phyloP scores from a whole-genome alignment of 805 yeast species.

The Saccharomyces eubayanus region DNA sequence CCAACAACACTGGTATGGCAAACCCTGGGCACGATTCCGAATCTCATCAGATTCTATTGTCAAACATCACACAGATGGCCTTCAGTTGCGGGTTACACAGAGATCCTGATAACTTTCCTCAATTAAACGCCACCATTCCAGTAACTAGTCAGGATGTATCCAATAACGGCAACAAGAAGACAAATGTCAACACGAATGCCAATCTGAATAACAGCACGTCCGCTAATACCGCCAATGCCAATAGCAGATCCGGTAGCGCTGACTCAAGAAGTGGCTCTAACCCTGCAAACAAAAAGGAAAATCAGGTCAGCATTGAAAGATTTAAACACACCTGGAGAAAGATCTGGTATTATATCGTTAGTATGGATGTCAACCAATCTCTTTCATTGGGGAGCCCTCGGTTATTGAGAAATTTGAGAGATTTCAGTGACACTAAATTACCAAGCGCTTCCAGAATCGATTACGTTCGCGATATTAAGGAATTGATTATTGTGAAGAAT shows the following conservation, averaged over 20 bases:
- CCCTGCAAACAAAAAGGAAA: constrained; percentile 13
- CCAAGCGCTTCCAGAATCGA: constrained; percentile 35
- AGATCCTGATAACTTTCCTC: constrained; percentile 51
- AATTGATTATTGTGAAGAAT: constrained; percentile 41
- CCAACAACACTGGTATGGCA: constrained; percentile 5
- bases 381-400: constrained; percentile 37
- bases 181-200: neutral
- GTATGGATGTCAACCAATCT: constrained; percentile 37
- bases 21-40: constrained; percentile 41
- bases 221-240: constrained; percentile 1
- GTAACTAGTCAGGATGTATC: constrained; percentile 11
- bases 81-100: constrained; percentile 58
- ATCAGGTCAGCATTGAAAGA: constrained; percentile 28
- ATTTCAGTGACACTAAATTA: constrained; percentile 37
- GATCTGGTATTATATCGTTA: constrained; percentile 44
- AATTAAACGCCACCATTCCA: constrained; percentile 25
- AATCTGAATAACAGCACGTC: neutral
- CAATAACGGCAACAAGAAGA: constrained; percentile 3
- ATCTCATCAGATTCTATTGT: constrained; percentile 46
- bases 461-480: constrained; percentile 34
- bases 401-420: constrained; percentile 31
- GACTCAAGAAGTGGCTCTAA: constrained; percentile 4
- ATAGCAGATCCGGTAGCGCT: constrained; percentile 3
- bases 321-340: constrained; percentile 48
- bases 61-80: constrained; percentile 58